Evolutionary conservation across 306 rosid genomes (phyloP), one percentile per base, ranked within the genome.

Genomic region (Pyrus communis): DNA sequence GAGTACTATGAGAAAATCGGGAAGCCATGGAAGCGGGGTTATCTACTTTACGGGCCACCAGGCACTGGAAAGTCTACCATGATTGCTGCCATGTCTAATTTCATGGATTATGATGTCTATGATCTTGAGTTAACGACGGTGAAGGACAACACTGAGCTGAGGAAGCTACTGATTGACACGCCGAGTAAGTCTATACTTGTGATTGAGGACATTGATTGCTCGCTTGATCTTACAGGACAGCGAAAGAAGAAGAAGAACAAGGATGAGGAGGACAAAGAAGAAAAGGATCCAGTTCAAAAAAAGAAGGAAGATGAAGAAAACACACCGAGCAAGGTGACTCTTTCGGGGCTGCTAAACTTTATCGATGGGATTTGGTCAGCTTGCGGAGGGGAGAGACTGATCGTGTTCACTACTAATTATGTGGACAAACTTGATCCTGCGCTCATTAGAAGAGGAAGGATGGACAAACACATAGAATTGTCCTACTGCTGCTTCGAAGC

Each of bases 301-400:
- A 70, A 33, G 75, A 64, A 4, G 22, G 81, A 73, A 21, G 81
- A 79, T 15, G 88, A 87, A 58, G 75, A 79, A 0, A 73, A 4
- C 11, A 79, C 79, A 52, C 33, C 63, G 1, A 85, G 87, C 3
- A 79, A 86, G 71, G 96, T 93, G 0, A 90, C 96, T 14, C 77
- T 90, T 0, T 92, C 97, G 0, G 96, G 92, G 55, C 75, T 89
- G 21, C 57, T 90, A 83, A 89, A 89, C 71, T 85, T 86, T 33
- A 84, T 90, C 3, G 93, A 93, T 82, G 96, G 97, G 63, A 84
- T 90, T 67, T 89, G 97, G 97, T 90, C 96, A 5, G 89, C 97
- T 7, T 86, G 94, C 74, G 94, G 93, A 4, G 88, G 91, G 12
- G 94, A 93, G 63, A 84, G 89, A 65, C 74, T 87, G 35, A 82